Evolutionary conservation across 768 basidiomycete genomes (phyloP).

Genomic region (Auricularia auricula-judae): DNA sequence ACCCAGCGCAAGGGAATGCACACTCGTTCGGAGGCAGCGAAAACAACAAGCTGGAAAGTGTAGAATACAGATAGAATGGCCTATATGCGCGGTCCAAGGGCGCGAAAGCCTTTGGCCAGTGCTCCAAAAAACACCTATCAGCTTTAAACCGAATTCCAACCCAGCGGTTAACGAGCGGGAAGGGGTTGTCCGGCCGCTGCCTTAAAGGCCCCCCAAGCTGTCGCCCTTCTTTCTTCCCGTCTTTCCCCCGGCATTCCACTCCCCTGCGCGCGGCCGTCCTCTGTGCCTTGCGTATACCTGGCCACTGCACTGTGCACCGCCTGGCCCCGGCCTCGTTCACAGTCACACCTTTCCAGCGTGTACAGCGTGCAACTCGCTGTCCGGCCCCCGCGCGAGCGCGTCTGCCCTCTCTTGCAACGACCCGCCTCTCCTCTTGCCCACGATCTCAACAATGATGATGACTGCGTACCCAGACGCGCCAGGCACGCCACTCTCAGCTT

Average conservation of each 20-base stretch:
- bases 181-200: neutral
- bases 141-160: neutral
- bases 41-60: neutral
- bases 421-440: neutral
- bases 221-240: neutral
- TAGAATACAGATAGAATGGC: neutral
- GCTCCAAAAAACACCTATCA: neutral
- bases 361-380: neutral
- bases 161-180: neutral
- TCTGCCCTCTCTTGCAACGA: neutral
- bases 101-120: neutral
- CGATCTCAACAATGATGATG: neutral
- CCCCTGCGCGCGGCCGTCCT: constrained; percentile 20
- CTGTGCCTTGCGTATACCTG: constrained; percentile 24
- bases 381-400: neutral
- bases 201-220: constrained; percentile 1
- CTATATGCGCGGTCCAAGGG: neutral
- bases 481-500: neutral
- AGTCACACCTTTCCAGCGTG: neutral
- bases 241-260: constrained; percentile 7
- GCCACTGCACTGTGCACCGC: neutral
- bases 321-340: neutral
- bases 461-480: neutral
- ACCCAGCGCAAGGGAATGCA: neutral
- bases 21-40: neutral